Evolutionary conservation across 805 yeast genomes (phyloP).

Genomic region (Crinitomyces ghanaensis): DNA sequence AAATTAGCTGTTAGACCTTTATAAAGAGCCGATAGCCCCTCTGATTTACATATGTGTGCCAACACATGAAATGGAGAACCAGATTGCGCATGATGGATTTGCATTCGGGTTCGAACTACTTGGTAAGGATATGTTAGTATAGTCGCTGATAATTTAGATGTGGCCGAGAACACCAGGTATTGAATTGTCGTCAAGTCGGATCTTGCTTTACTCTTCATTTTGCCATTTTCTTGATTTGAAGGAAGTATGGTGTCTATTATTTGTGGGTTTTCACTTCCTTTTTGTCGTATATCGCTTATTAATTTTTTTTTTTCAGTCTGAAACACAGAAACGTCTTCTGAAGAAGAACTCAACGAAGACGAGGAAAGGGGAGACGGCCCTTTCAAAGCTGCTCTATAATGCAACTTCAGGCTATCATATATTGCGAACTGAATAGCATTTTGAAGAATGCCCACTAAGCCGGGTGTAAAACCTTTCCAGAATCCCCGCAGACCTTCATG

Average conservation of each 20-base stretch:
- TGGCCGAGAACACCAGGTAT: conserved; percentile 54
- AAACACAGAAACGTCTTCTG: too few relatives aligned
- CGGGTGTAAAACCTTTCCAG: conserved; percentile 65
- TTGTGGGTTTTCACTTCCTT: too few relatives aligned
- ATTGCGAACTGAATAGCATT: conserved; percentile 81
- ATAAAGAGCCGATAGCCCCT: conserved; percentile 63
- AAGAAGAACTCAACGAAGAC: too few relatives aligned
- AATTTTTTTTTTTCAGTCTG: too few relatives aligned
- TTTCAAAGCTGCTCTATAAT: too few relatives aligned
- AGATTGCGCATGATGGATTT: conserved; percentile 32
- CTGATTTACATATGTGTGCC: conserved; percentile 31
- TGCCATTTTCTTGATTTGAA: background rate
- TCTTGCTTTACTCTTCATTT: conserved; percentile 7
- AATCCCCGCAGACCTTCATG: conserved; percentile 52
- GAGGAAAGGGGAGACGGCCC: too few relatives aligned
- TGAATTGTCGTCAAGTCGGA: conserved; percentile 33
- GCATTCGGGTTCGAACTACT: conserved; percentile 66
- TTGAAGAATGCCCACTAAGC: conserved; percentile 74
- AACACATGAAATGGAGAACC: conserved; percentile 27
- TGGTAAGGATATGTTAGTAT: conserved; percentile 72
- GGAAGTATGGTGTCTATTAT: too few relatives aligned
- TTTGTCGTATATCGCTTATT: too few relatives aligned
- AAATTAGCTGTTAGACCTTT: conserved; percentile 74
- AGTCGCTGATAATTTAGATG: conserved; percentile 59
- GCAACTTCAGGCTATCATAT: conserved; percentile 62